phyloP scores from a whole-genome alignment of 2,329 filamentous ascomycete species.

The Neonectria coccinea region DNA sequence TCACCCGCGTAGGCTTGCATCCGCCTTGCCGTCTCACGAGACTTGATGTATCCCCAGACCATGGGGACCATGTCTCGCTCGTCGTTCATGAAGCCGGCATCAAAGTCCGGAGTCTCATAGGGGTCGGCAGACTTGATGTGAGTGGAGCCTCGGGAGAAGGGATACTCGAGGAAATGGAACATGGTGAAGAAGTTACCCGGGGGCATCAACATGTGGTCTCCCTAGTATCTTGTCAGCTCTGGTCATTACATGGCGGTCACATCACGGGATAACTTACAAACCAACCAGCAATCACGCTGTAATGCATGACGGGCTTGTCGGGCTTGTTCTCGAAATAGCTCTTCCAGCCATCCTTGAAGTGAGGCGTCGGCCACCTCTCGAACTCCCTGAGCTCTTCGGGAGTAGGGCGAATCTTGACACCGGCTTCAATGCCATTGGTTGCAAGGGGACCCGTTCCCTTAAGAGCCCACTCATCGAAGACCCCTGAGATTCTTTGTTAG shows the following conservation, averaged over 20 bases:
- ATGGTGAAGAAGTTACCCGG: constrained; percentile 85
- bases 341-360: constrained; percentile 82
- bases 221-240: background rate
- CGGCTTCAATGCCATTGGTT: constrained; percentile 84
- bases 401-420: constrained; percentile 81
- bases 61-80: constrained; percentile 86
- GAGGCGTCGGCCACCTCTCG: constrained; percentile 78
- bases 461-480: constrained; percentile 82
- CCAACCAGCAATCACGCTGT: constrained; percentile 78
- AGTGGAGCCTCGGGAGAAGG: constrained; percentile 78
- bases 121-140: constrained; percentile 79
- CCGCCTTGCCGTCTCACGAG: constrained; percentile 80
- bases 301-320: constrained; percentile 90
- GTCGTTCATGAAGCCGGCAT: constrained; percentile 87
- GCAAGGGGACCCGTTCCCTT: constrained; percentile 83
- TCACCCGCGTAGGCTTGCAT: constrained; percentile 85
- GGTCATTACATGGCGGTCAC: too few species aligned
- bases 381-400: constrained; percentile 75
- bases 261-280: constrained; percentile 51
- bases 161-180: constrained; percentile 85
- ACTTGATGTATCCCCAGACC: constrained; percentile 89
- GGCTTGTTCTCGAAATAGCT: constrained; percentile 87
- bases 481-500: constrained; percentile 52
- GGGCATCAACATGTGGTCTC: constrained; percentile 73
- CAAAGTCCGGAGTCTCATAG: constrained; percentile 81